Evolutionary conservation across 305 asterid genomes (phyloP).

Genomic region (Ilex paraguariensis): DNA sequence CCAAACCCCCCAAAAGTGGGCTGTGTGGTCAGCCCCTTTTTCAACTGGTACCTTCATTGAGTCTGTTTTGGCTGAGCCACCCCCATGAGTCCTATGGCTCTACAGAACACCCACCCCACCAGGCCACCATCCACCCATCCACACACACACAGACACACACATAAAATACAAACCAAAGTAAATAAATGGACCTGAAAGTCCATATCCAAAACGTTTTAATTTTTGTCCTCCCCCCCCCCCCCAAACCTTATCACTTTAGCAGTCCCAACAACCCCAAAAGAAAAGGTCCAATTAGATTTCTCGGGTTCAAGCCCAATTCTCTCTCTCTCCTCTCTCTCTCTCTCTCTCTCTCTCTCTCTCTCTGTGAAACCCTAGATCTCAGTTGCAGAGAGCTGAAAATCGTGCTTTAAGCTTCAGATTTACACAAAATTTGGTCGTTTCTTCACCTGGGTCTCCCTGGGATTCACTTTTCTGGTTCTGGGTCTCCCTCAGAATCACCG

Average conservation of each 20-base stretch:
- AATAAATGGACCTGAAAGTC: slow-evolving; percentile 43
- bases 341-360: background rate
- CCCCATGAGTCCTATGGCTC: background rate
- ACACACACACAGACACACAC: slow-evolving; percentile 10
- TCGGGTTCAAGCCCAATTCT: slow-evolving; percentile 64
- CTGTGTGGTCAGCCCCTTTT: slow-evolving; percentile 6
- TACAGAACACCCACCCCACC: background rate
- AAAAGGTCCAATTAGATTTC: slow-evolving; percentile 35
- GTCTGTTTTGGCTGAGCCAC: too few species aligned
- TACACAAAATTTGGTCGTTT: background rate
- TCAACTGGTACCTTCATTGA: too few species aligned
- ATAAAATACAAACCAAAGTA: too few species aligned
- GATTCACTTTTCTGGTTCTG: slow-evolving; percentile 6
- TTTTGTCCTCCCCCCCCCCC: background rate
- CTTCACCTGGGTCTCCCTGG: slow-evolving; percentile 10
- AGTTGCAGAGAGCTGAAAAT: slow-evolving; percentile 13
- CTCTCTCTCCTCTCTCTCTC: background rate
- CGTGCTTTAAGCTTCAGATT: slow-evolving; percentile 30
- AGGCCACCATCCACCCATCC: background rate
- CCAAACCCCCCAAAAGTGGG: background rate
- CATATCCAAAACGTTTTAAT: slow-evolving; percentile 31
- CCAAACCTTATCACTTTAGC: background rate
- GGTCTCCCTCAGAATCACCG: slow-evolving; percentile 4
- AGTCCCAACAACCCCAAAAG: slow-evolving; percentile 18
- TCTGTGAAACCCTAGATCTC: background rate